Evolutionary conservation across 164 flowering plant species (phyloP), one percentile per base, ranked within the genome.

Genomic region (Annona cherimola): DNA sequence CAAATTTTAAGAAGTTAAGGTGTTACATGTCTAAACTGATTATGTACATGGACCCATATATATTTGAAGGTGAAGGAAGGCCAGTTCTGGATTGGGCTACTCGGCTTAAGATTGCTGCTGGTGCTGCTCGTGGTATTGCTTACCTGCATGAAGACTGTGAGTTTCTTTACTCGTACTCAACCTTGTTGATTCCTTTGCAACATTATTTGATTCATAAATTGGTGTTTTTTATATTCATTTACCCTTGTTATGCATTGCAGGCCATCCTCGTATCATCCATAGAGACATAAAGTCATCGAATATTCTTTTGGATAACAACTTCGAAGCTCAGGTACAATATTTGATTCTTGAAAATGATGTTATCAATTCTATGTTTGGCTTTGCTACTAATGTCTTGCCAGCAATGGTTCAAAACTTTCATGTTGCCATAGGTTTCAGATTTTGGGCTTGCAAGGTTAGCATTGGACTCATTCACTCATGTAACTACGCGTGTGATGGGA

Each of bases 81-180:
- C 87, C 89, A 18, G 89, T 86, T 46, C 74, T 93, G 85, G 88
- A 86, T 61, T 90, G 98, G 98, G 81, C 77, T 72, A 86, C 80
- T 43, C 85, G 96, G 39, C 78, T 90, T 42, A 89, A 79, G 80
- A 81, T 88, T 73, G 96, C 96, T 73, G 81, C 85, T 67, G 98
- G 98, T 79, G 94, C 96, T 18, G 94, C 98, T 82, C 94, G 90
- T 73, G 98, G 98, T 78, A 76, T 93, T 70, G 90, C 94, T 67
- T 93, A 93, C 80, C 93, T 93, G 19, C 94, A 93, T 85, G 98
- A 93, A 83, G 96, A 93, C 76, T 93, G 98, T 90, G 81, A 88
- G 67, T 78, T 19, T 50, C 69, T 43, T 59, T 42, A 45, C 72
- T 3, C 43, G 3, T 68, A 2, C 16, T 9, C 57, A 50, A 16